Evolutionary conservation across 129 eudicot genomes (phyloP).

Genomic region (Centaurea solstitialis): DNA sequence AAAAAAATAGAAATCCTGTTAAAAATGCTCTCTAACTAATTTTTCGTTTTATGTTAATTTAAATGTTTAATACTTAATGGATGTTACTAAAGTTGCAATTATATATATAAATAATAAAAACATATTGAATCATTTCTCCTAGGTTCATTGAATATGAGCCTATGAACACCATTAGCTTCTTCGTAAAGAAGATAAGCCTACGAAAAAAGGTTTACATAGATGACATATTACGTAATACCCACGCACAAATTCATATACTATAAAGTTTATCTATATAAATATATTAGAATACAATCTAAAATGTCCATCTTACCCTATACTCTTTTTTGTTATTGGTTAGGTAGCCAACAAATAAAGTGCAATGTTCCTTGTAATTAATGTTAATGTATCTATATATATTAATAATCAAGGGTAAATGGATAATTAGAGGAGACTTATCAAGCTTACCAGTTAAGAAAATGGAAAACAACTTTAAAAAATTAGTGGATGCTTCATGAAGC

Average conservation of each 20-base stretch:
- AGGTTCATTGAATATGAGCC: not conserved
- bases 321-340: not conserved
- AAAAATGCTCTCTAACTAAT: no score
- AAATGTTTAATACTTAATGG: no score
- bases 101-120: no score
- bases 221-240: not conserved
- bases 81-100: no score
- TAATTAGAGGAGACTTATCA: no score
- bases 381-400: not conserved
- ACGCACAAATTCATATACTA: not conserved
- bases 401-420: not conserved
- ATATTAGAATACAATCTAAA: not conserved
- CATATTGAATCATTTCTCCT: no score
- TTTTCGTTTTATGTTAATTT: no score
- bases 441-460: not conserved
- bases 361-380: not conserved
- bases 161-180: not conserved
- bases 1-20: no score
- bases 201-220: not conserved
- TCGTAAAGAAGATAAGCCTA: not conserved
- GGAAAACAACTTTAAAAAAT: not conserved
- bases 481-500: no score
- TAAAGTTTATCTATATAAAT: not conserved
- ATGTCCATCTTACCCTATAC: not conserved
- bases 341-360: slow-evolving; percentile 1